A percentile compares a stretch with the other conserved stretches of the same genome.
Evolutionary conservation across 495 filamentous ascomycete species (phyloP).

Genomic region (Xylaria scruposa): DNA sequence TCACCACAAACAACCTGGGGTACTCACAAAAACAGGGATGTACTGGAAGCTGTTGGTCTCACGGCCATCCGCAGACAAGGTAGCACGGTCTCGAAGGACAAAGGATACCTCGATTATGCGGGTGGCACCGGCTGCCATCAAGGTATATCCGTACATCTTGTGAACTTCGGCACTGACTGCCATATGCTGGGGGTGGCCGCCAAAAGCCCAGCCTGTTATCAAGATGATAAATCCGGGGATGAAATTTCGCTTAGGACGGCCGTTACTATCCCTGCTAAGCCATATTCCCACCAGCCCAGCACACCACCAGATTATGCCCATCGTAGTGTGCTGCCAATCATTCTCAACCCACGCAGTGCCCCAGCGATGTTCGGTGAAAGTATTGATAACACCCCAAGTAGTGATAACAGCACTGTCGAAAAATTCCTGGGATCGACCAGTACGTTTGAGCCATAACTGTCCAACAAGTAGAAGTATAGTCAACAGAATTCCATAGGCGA

Average conservation of each 20-base stretch:
- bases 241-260: slow-evolving; percentile 88
- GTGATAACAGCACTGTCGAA: slow-evolving; percentile 93
- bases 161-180: slow-evolving; percentile 89
- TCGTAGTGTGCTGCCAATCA: slow-evolving; percentile 95
- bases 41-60: slow-evolving; percentile 91
- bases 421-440: slow-evolving; percentile 93
- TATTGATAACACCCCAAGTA: slow-evolving; percentile 95
- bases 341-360: slow-evolving; percentile 89
- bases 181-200: slow-evolving; percentile 81
- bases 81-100: slow-evolving; percentile 73
- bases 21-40: slow-evolving; percentile 84
- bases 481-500: slow-evolving; percentile 88
- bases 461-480: slow-evolving; percentile 88
- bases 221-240: slow-evolving; percentile 90
- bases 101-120: slow-evolving; percentile 93
- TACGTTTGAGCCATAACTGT: slow-evolving; percentile 83
- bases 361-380: slow-evolving; percentile 98
- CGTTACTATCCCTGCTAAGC: slow-evolving; percentile 82
- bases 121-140: slow-evolving; percentile 86
- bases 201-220: slow-evolving; percentile 95
- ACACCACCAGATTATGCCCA: slow-evolving; percentile 98
- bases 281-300: slow-evolving; percentile 91
- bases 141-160: slow-evolving; percentile 89
- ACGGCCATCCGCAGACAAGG: slow-evolving; percentile 59
- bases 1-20: neutral